phyloP scores from a whole-genome alignment of 2,329 filamentous ascomycete genomes.

The Calonectria pauciramosa region DNA sequence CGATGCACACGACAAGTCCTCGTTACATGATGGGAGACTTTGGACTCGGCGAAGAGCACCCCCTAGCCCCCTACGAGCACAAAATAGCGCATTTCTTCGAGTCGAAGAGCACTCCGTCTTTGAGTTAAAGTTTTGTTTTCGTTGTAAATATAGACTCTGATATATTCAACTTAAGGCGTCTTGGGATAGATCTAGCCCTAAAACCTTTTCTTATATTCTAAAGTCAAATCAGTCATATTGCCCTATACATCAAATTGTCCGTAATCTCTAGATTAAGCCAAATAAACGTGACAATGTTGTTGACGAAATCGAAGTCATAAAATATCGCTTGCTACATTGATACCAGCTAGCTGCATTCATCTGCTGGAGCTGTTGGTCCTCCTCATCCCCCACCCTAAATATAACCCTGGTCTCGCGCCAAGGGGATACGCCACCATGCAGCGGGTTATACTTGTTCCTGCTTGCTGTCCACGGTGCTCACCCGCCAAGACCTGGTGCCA shows the following conservation, averaged over 20 bases:
- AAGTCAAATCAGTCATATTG: too few relatives aligned
- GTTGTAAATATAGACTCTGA: too few relatives aligned
- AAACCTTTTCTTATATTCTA: too few relatives aligned
- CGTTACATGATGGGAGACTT: constrained; percentile 19
- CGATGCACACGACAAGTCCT: constrained; percentile 24
- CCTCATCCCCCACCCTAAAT: too few relatives aligned
- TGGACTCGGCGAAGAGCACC: constrained; percentile 11
- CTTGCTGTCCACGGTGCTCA: not conserved
- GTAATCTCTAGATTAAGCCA: too few relatives aligned
- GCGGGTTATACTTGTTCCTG: not conserved
- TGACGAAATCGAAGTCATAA: too few relatives aligned
- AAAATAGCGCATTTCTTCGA: constrained; percentile 19
- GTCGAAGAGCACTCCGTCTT: not conserved
- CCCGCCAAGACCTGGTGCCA: not conserved
- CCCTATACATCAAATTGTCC: too few relatives aligned
- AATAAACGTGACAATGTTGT: too few relatives aligned
- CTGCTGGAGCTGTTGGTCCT: not conserved
- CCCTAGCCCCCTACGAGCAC: constrained; percentile 14
- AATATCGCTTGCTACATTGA: too few relatives aligned
- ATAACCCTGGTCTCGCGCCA: not conserved
- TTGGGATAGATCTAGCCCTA: too few relatives aligned
- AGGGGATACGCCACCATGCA: not conserved
- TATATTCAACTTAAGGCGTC: too few relatives aligned
- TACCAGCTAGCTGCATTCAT: too few relatives aligned
- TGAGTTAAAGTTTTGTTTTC: not conserved